Percentiles rank a stretch among this genome's conserved stretches.
These are phyloP conservation scores for Calonectria pseudoturangicola DNA, from an alignment of 2,329 filamentous ascomycete genomes.

Conservation along the genomic window DNA sequence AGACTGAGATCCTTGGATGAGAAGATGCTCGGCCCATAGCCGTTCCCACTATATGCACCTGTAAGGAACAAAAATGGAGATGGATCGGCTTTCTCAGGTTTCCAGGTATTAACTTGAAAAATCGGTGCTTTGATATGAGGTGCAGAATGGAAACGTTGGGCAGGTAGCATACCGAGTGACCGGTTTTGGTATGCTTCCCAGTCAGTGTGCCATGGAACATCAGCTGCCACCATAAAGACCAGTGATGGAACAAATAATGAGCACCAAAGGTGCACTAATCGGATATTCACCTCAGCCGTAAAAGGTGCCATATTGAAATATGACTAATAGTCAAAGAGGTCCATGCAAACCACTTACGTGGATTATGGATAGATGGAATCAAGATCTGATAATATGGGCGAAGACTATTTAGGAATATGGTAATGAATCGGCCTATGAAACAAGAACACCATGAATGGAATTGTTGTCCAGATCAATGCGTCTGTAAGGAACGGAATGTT, in stretches of 20 bases:
- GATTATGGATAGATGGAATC: not conserved
- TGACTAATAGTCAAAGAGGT: conserved; percentile 3
- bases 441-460: not conserved
- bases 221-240: not conserved
- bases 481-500: not conserved
- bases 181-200: conserved; percentile 4
- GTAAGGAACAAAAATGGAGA: conserved; percentile 9
- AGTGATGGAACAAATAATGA: conserved; percentile 1
- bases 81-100: not conserved
- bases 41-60: conserved; percentile 2
- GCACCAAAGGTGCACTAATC: not conserved
- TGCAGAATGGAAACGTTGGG: conserved; percentile 2
- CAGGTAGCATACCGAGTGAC: not conserved
- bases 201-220: conserved; percentile 8
- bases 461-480: not conserved
- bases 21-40: not conserved
- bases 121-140: conserved; percentile 2
- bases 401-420: not conserved
- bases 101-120: conserved; percentile 9
- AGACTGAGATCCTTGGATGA: conserved; percentile 7
- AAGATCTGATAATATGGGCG: conserved; percentile 2
- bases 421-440: not conserved
- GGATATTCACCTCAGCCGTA: not conserved
- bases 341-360: not conserved
- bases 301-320: not conserved